A percentile compares a stretch with the other conserved stretches of the same genome.
Conservation (phyloP, 2,329 filamentous ascomycete species). For the Neocatenulostroma microsporum region DNA sequence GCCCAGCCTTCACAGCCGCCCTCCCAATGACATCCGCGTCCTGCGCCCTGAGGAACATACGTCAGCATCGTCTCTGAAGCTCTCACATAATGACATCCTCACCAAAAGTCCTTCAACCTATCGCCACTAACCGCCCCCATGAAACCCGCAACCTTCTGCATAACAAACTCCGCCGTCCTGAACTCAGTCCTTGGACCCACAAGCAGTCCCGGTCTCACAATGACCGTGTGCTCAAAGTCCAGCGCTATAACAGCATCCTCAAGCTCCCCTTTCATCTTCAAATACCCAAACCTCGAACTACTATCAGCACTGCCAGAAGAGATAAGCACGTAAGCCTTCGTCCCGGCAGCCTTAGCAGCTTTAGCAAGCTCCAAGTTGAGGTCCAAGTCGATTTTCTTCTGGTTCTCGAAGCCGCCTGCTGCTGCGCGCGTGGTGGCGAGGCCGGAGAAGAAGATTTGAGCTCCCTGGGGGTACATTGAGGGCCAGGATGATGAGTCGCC, state of each 20-base stretch:
- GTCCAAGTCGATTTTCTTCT: slow-evolving; percentile 83
- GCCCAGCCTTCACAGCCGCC: slow-evolving; percentile 55
- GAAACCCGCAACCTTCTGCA: slow-evolving; percentile 49
- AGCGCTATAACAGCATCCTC: slow-evolving; percentile 67
- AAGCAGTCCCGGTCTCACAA: slow-evolving; percentile 67
- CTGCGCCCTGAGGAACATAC: too few species aligned
- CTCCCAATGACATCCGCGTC: slow-evolving; percentile 64
- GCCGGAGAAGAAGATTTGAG: slow-evolving; percentile 63
- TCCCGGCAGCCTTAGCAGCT: slow-evolving; percentile 64
- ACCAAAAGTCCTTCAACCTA: slow-evolving; percentile 53
- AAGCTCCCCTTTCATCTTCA: slow-evolving; percentile 72
- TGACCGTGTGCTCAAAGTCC: slow-evolving; percentile 69
- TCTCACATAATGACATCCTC: too few species aligned
- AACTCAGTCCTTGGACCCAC: slow-evolving; percentile 57
- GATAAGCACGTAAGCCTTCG: slow-evolving; percentile 69
- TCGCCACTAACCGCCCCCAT: slow-evolving; percentile 48
- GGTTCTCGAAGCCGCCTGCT: slow-evolving; percentile 68
- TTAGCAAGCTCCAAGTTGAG: slow-evolving; percentile 72
- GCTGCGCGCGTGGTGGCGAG: slow-evolving; percentile 71
- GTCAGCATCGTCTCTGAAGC: too few species aligned
- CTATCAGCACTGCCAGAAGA: slow-evolving; percentile 50
- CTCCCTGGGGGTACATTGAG: slow-evolving; percentile 49
- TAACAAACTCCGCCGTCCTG: slow-evolving; percentile 46
- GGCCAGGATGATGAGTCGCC: slow-evolving; percentile 64
- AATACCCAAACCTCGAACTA: slow-evolving; percentile 49